Percentiles rank a stretch among this genome's conserved stretches.
Evolutionary conservation across 148 eudicot genomes (phyloP).

Genomic region (Gaultheria prostrata): DNA sequence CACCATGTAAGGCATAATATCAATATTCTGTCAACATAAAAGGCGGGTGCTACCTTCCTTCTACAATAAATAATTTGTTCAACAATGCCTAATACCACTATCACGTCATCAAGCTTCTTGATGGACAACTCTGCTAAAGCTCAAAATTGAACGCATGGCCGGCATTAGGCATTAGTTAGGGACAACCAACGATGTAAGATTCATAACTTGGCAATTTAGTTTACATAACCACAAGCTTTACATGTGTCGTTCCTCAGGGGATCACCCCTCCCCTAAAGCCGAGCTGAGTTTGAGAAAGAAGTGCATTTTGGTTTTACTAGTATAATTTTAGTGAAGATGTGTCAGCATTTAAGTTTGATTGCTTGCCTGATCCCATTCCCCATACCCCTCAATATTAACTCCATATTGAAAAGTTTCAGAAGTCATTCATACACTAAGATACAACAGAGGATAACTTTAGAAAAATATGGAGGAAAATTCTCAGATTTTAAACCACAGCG

Average conservation of each 20-base stretch:
- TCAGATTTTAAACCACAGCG: not conserved
- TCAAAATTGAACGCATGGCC: not conserved
- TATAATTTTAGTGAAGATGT: not conserved
- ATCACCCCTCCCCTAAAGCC: not conserved
- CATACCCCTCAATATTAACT: not conserved
- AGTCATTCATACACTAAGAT: not conserved
- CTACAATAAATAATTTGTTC: not conserved
- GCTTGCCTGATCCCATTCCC: not conserved
- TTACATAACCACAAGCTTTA: not conserved
- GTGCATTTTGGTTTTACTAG: not conserved
- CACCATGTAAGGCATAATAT: not conserved
- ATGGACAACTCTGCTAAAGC: not conserved
- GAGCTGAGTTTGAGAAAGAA: slow-evolving; percentile 1
- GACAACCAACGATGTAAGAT: not conserved
- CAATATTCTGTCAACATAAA: not conserved
- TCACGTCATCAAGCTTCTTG: not conserved
- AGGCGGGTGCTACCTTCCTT: not conserved
- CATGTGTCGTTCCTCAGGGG: slow-evolving; percentile 1
- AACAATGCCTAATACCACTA: not conserved
- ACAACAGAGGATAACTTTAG: not conserved
- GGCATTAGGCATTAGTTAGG: not conserved
- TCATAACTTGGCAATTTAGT: not conserved
- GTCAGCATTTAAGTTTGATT: not conserved
- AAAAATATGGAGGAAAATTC: not conserved
- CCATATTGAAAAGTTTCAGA: not conserved